These are phyloP conservation scores for Solanum paucissectum DNA, from an alignment of 257 asterid species.

Conservation along the genomic window DNA sequence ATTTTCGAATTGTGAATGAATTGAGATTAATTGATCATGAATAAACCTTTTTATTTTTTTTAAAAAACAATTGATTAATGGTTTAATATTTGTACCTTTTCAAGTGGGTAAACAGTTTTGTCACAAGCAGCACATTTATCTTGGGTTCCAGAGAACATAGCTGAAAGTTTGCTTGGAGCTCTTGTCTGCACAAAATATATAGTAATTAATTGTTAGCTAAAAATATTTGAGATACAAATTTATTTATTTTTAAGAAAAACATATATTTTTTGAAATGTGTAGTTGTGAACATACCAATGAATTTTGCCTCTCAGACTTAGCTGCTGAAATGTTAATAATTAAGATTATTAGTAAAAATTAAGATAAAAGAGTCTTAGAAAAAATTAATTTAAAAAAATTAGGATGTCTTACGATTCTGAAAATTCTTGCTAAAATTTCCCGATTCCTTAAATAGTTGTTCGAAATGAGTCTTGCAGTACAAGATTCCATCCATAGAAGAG, in stretches of 20 bases:
- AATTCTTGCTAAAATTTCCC: conserved; percentile 56
- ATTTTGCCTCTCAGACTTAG: conserved; percentile 37
- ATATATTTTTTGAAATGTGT: background rate
- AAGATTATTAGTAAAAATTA: background rate
- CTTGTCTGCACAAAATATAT: conserved; percentile 11
- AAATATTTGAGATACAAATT: background rate
- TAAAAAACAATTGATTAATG: background rate
- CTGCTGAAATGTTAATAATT: conserved; percentile 14
- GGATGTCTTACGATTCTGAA: background rate
- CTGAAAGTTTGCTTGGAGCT: conserved; percentile 66
- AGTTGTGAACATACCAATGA: conserved; percentile 17
- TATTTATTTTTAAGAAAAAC: too few relatives aligned
- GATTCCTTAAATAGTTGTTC: conserved; percentile 75
- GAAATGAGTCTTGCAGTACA: conserved; percentile 81
- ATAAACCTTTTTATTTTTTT: background rate
- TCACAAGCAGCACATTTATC: conserved; percentile 69
- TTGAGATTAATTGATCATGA: background rate
- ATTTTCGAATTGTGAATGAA: too few relatives aligned
- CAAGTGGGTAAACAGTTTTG: conserved; percentile 78
- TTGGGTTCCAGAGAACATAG: conserved; percentile 65
- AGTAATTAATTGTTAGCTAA: background rate
- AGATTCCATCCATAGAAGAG: conserved; percentile 66
- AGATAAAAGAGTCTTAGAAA: background rate
- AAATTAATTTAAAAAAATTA: background rate
- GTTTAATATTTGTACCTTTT: conserved; percentile 15